These are phyloP conservation scores for Phaffia rhodozyma DNA, from an alignment of 1,284 basidiomycete genomes.

Conservation along the genomic window DNA sequence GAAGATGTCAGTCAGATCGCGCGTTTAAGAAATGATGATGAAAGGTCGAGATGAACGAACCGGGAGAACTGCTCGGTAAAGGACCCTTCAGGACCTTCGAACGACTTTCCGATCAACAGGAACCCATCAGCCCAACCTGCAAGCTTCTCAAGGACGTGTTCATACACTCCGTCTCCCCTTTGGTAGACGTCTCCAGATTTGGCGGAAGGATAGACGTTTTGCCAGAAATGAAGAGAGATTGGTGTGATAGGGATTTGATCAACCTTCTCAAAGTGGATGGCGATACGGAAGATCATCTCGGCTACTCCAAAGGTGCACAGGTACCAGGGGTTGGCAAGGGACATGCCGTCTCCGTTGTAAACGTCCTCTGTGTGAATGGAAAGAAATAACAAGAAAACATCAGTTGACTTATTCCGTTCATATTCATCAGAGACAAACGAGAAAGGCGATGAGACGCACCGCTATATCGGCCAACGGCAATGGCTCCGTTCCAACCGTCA, in stretches of 20 bases:
- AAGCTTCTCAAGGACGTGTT: constrained; percentile 24
- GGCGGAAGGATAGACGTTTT: constrained; percentile 23
- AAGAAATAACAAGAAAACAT: not conserved
- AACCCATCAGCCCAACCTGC: constrained; percentile 31
- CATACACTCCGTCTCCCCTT: constrained; percentile 17
- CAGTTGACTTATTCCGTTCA: not conserved
- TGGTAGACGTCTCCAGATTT: not conserved
- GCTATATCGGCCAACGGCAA: constrained; percentile 37
- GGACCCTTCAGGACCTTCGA: constrained; percentile 25
- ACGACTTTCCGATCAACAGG: constrained; percentile 26
- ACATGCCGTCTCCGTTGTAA: constrained; percentile 35
- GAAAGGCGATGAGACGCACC: constrained; percentile 17
- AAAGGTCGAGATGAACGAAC: constrained; percentile 22
- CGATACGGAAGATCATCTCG: constrained; percentile 31
- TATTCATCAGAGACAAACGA: too few relatives aligned
- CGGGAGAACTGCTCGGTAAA: constrained; percentile 38
- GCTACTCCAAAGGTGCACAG: constrained; percentile 36
- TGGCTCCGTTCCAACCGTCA: constrained; percentile 28
- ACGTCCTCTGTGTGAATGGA: constrained; percentile 31
- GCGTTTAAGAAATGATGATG: not conserved
- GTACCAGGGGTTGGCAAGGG: constrained; percentile 38
- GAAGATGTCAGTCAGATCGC: not conserved
- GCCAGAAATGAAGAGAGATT: constrained; percentile 30
- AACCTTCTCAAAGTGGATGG: constrained; percentile 21
- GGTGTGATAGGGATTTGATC: constrained; percentile 24